Evolutionary conservation across 2,329 filamentous ascomycete genomes (phyloP).

Genomic region (Xylariaceae sp.): DNA sequence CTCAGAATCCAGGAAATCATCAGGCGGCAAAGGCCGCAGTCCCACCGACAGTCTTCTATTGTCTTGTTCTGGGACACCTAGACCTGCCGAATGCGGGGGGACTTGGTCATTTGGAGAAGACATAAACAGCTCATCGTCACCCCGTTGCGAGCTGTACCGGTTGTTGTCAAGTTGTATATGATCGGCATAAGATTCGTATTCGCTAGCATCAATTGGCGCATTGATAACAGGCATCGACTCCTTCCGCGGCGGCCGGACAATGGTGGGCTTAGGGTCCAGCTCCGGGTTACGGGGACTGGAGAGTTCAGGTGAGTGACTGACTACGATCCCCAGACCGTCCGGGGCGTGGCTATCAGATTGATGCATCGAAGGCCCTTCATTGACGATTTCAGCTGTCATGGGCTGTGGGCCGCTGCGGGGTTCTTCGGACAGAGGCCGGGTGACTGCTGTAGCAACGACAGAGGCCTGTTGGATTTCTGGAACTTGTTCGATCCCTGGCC

Average conservation of each 20-base stretch:
- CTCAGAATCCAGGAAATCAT: slow-evolving; percentile 72
- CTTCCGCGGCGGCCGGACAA: slow-evolving; percentile 31
- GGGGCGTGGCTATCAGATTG: slow-evolving; percentile 9
- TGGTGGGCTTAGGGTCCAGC: slow-evolving; percentile 27
- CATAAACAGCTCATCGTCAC: slow-evolving; percentile 26
- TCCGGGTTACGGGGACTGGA: slow-evolving; percentile 18
- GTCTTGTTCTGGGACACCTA: slow-evolving; percentile 51
- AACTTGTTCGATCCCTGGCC: slow-evolving; percentile 23
- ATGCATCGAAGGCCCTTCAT: slow-evolving; percentile 21
- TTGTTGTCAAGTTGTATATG: slow-evolving; percentile 23
- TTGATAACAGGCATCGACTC: slow-evolving; percentile 30
- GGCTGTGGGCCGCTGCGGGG: slow-evolving; percentile 17
- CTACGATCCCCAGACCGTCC: slow-evolving; percentile 22
- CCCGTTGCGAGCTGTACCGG: slow-evolving; percentile 22
- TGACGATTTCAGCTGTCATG: slow-evolving; percentile 15
- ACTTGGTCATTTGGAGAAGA: slow-evolving; percentile 21
- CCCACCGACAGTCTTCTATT: slow-evolving; percentile 60
- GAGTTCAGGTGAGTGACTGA: slow-evolving; percentile 20
- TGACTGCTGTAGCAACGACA: slow-evolving; percentile 26
- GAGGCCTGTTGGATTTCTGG: slow-evolving; percentile 36
- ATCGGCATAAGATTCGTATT: slow-evolving; percentile 24
- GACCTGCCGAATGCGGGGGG: slow-evolving; percentile 30
- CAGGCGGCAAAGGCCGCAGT: slow-evolving; percentile 80
- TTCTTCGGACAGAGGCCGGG: slow-evolving; percentile 23
- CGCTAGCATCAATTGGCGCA: slow-evolving; percentile 15